Evolutionary conservation across 805 yeast genomes (phyloP).

Genomic region (Starmerella gropengiesseri): DNA sequence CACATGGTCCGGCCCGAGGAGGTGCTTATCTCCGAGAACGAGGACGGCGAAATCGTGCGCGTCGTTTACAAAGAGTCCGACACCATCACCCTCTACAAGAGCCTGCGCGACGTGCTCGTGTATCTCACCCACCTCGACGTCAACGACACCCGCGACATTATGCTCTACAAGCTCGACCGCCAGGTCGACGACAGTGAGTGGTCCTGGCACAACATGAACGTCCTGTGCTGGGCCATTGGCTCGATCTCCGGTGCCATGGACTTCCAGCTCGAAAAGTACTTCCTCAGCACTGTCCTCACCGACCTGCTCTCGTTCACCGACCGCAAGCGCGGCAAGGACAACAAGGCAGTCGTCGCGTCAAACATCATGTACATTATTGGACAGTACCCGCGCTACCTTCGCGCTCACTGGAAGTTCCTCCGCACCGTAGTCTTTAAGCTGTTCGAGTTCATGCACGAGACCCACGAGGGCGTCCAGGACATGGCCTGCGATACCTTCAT

Average conservation of each 20-base stretch:
- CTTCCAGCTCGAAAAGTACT: conserved; percentile 92
- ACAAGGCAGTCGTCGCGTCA: conserved; percentile 98
- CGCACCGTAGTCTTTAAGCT: conserved; percentile 91
- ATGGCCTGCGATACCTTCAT: conserved; percentile 99
- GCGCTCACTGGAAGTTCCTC: conserved; percentile 96
- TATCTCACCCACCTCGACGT: conserved; percentile 93
- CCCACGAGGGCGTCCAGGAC: conserved; percentile 99
- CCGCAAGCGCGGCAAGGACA: conserved; percentile 93
- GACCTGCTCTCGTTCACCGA: conserved; percentile 86
- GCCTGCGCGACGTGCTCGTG: conserved; percentile 90
- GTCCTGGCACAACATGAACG: conserved; percentile 98
- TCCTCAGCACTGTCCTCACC: conserved; percentile 84
- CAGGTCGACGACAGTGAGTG: conserved; percentile 96
- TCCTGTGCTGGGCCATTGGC: conserved; percentile 99
- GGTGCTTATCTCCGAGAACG: conserved; percentile 91
- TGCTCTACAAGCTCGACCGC: conserved; percentile 81
- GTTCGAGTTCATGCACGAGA: conserved; percentile 98
- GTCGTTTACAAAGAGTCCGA: conserved; percentile 95
- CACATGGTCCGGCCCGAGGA: conserved; percentile 98
- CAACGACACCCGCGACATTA: conserved; percentile 82
- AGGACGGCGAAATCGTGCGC: conserved; percentile 97
- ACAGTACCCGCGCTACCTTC: conserved; percentile 92
- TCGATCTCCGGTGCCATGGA: conserved; percentile 98
- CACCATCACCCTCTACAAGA: conserved; percentile 88
- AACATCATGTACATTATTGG: conserved; percentile 99